Conservation (phyloP, 1,284 basidiomycete species). For the Rhodotorula sp. region DNA sequence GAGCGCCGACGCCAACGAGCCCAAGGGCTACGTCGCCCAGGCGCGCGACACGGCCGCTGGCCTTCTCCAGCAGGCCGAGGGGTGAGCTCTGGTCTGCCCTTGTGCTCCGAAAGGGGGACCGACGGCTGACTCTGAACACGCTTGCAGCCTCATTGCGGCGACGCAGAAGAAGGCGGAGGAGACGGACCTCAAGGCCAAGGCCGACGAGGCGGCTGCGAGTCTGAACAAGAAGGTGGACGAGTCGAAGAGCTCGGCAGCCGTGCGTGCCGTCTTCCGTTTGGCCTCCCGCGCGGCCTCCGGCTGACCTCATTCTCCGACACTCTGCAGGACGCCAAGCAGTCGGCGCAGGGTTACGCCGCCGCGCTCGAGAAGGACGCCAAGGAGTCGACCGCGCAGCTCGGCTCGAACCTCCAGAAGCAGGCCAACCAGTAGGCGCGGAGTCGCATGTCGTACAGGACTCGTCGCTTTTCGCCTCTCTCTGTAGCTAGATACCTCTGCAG, state of each 20-base stretch:
- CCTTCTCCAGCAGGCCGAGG: constrained; percentile 27
- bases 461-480: not conserved
- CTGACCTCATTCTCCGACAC: not conserved
- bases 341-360: constrained; percentile 1
- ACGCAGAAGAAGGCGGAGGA: constrained; percentile 35
- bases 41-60: constrained; percentile 32
- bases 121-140: not conserved
- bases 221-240: constrained; percentile 21
- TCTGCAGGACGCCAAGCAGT: constrained; percentile 5
- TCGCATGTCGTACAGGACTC: not conserved
- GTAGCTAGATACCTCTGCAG: constrained; percentile 10
- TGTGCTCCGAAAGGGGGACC: not conserved
- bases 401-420: not conserved
- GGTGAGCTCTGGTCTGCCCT: not conserved
- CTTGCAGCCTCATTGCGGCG: constrained; percentile 11
- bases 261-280: not conserved
- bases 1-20: constrained; percentile 14
- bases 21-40: constrained; percentile 33
- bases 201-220: constrained; percentile 1
- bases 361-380: constrained; percentile 2
- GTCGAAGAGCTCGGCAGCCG: not conserved
- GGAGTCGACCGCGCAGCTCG: constrained; percentile 1
- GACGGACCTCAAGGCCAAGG: constrained; percentile 27
- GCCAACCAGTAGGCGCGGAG: not conserved
- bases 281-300: no score